Evolutionary conservation across 306 rosid genomes (phyloP), one percentile per base, ranked within the genome.

Genomic region (Begonia peltatifolia): DNA sequence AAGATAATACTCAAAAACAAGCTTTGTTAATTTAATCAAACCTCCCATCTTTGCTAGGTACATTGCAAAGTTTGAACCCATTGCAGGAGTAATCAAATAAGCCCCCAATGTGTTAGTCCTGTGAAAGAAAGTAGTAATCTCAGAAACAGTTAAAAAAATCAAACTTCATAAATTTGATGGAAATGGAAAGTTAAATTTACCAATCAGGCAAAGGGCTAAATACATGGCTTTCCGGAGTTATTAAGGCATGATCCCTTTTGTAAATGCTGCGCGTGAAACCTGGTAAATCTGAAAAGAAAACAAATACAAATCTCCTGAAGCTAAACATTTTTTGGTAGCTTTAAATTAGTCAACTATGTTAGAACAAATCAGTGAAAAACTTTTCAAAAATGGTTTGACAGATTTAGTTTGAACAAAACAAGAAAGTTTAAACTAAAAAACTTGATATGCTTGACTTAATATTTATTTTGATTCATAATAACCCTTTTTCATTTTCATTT

Each of bases 251-350:
- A 68, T 86, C 85, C 38, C 71, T 74, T 73, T 72, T 85, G 61
- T 76, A 86, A 54, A 90, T 86, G 61, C 99, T 90, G 52, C 95
- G 94, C 8, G 99, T 86, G 76, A 83, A 90, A 65, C 99, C 95
- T 46, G 99, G 99, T 70, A 90, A 79, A 67, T 81, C 92, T 90
- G 74, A 54, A 66, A 69, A 71, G 43, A 53, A 50, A 68, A 59
- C 59, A 56, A 58, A 61, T 9, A 63, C 16, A 52, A 62, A 63
- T 18, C 50, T 60, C 10, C 63, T 54, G 47, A 36, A 54, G 71
- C 35, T 47, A 58, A 41, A 46, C 49, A 9, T 42, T 49, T 23
- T 12, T 16, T 52, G 48, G 53, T 48, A 46, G 6, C 55, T 14
- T 11, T 14, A 42, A 52, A 3, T 20, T 9, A 47, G 38, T 36